Base-by-base conservation (phyloP, 2,329 filamentous ascomycete genomes). In the Talaromyces sp. region DNA sequence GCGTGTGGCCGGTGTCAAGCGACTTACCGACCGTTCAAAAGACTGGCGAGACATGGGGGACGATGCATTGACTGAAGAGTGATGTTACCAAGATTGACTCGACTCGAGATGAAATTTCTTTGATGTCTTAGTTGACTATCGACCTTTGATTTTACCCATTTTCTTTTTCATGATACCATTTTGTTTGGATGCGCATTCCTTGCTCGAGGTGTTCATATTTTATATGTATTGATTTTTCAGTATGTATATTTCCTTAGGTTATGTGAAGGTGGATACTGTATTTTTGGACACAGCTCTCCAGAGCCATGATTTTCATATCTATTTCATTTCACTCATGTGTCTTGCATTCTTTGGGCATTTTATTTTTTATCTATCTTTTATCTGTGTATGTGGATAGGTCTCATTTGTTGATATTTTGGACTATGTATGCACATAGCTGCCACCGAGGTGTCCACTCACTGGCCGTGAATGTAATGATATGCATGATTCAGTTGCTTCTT, bases 21-120 rank as follows among this genome's bases (percentile, higher is more conserved):
- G 85, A 62, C 78, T 98, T 64, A 91, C 91, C 0, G 90, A 96
- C 66, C 86, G 86, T 71, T 95, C 91, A 69, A 87, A 91, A 53
- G 91, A 96, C 67, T 99, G 95, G 95, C 86, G 93, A 62, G 93
- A 97, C 68, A 87, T 89, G 65, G 88, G 88, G 29, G 89, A 90
- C 58, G 91, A 92, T 67, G 88, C 89, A 52, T 73, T 84, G 66
- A 82, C 81, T 66, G 82, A 84, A 70, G 82, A 84, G 66, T 77
- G 68, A 66, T 62, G 5, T 49, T 55, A 26, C 8, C 26, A 35
- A 19, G 19, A 46, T 21, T 17, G 19, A 43, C 38, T 43, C 38
- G 32, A 46, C 41, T 21, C 41, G 19, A 19, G 43, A 26, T 29
- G 26, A 32, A 41, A 17, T 41, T 55, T 29, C 27, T 17, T 43